A percentile compares a stretch with the other conserved stretches of the same genome.
Conservation (phyloP, 176 grass and related monocot species). For the Triticum timopheevii region DNA sequence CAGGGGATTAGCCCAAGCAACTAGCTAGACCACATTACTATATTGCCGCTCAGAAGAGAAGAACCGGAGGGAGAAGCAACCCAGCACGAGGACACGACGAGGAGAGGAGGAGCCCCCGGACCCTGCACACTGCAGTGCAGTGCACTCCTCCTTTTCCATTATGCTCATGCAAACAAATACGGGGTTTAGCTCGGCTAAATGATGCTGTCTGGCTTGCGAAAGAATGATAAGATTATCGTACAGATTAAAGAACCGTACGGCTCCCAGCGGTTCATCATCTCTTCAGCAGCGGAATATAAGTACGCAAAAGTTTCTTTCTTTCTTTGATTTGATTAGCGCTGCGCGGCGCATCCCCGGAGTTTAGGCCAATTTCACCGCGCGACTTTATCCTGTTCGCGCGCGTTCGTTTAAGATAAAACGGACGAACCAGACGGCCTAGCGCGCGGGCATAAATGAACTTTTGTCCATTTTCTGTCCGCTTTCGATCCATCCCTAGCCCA, state of each 20-base stretch:
- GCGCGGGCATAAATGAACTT: too few species aligned
- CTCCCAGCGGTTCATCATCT: background rate
- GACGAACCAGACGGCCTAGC: too few species aligned
- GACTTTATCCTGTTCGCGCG: rapidly evolving
- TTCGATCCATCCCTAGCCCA: too few species aligned
- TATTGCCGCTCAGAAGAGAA: background rate
- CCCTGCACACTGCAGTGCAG: background rate
- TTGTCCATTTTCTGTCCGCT: too few species aligned
- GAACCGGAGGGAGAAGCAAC: constrained; percentile 26
- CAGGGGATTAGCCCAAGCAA: constrained; percentile 25
- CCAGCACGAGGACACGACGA: constrained; percentile 13
- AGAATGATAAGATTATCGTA: background rate
- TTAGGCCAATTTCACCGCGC: too few species aligned
- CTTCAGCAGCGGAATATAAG: background rate
- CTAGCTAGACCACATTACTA: background rate
- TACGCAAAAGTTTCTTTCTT: background rate
- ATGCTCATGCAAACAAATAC: background rate
- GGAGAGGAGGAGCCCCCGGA: background rate
- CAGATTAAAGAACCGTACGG: background rate
- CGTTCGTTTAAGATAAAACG: too few species aligned
- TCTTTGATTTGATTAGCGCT: constrained; percentile 45
- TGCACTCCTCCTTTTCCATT: background rate
- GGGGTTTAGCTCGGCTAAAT: background rate
- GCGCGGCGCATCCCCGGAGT: background rate
- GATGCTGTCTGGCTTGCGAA: background rate